Evolutionary conservation across 2,329 filamentous ascomycete species (phyloP).

Genomic region (Curvularia eragrostidis): DNA sequence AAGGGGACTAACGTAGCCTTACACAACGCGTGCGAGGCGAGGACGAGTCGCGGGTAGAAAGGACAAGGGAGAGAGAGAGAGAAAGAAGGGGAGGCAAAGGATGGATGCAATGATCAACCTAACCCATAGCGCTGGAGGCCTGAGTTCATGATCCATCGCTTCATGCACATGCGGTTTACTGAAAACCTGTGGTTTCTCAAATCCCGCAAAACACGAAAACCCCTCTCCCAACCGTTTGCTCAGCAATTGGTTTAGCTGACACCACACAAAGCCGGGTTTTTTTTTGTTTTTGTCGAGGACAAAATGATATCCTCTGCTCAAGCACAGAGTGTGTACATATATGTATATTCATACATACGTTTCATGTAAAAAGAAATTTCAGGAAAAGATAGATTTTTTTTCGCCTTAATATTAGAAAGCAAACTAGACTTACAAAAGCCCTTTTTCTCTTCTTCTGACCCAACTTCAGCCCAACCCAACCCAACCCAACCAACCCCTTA

Average conservation of each 20-base stretch:
- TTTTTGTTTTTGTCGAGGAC: neutral
- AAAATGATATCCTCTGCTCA: neutral
- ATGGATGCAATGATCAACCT: neutral
- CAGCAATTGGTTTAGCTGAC: neutral
- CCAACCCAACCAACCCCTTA: neutral
- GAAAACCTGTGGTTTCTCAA: neutral
- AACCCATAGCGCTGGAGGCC: neutral
- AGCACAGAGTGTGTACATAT: too few species aligned
- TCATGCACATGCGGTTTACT: neutral
- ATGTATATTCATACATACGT: neutral
- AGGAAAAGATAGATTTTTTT: neutral
- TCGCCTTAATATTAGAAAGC: neutral
- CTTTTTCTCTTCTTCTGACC: neutral
- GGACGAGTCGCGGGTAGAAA: neutral
- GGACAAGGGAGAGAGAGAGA: neutral
- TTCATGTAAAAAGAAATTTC: neutral
- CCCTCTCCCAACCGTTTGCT: neutral
- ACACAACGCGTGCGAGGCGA: neutral
- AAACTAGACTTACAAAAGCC: neutral
- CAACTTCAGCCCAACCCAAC: neutral
- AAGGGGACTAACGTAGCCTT: neutral
- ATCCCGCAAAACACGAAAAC: neutral
- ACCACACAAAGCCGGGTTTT: too few species aligned
- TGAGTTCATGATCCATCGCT: neutral
- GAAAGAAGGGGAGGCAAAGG: neutral